phyloP scores from a whole-genome alignment of 306 rosid genomes.

The Glycyrrhiza uralensis region DNA sequence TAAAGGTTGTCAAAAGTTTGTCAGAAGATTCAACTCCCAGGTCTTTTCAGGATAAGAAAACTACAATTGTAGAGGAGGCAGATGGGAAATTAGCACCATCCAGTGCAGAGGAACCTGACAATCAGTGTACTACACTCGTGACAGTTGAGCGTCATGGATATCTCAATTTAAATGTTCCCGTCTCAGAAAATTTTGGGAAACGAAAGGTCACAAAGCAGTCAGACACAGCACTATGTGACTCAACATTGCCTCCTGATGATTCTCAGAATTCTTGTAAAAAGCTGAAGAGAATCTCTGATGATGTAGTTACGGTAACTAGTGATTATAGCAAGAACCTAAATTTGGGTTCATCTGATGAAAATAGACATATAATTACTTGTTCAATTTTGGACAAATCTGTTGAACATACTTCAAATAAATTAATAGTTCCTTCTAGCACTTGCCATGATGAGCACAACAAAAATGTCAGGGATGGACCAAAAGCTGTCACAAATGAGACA shows the following conservation, averaged over 20 bases:
- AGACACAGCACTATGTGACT: slow-evolving; percentile 33
- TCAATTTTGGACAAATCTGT: slow-evolving; percentile 31
- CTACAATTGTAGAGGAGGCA: slow-evolving; percentile 34
- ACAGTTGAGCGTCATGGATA: slow-evolving; percentile 30
- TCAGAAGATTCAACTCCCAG: slow-evolving; percentile 34
- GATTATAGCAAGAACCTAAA: slow-evolving; percentile 34
- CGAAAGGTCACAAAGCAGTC: slow-evolving; percentile 45
- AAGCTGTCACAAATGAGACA: slow-evolving; percentile 35
- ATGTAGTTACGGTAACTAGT: slow-evolving; percentile 39
- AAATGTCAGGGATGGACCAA: slow-evolving; percentile 31
- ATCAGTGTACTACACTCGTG: slow-evolving; percentile 6
- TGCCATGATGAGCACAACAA: slow-evolving; percentile 39
- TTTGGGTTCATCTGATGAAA: slow-evolving; percentile 34
- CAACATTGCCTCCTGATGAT: slow-evolving; percentile 40
- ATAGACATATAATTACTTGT: slow-evolving; percentile 22
- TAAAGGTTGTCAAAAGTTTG: slow-evolving; percentile 35
- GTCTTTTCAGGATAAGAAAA: slow-evolving; percentile 28
- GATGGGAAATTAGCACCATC: slow-evolving; percentile 41
- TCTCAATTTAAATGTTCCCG: slow-evolving; percentile 44
- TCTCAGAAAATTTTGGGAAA: slow-evolving; percentile 43
- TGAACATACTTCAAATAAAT: slow-evolving; percentile 37
- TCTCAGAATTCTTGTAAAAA: slow-evolving; percentile 50
- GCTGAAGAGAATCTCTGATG: slow-evolving; percentile 56
- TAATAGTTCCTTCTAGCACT: slow-evolving; percentile 38
- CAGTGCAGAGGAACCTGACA: slow-evolving; percentile 43